phyloP scores from a whole-genome alignment of 1,284 basidiomycete species.

The Marasmius oreades region DNA sequence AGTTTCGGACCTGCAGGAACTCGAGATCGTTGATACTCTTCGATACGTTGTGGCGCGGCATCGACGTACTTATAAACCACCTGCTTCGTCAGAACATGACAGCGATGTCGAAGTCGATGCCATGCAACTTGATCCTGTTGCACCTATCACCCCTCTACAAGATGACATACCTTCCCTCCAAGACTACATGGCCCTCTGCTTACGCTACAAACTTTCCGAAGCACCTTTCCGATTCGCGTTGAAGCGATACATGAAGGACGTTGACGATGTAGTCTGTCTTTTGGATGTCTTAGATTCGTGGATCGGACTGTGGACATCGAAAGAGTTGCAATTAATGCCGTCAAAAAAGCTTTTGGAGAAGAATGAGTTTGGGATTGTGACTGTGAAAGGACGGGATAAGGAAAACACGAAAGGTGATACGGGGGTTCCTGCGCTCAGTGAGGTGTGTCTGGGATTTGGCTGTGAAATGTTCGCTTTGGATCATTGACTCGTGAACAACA shows the following conservation, averaged over 20 bases:
- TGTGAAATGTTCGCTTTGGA: neutral
- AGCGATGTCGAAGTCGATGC: conserved; percentile 25
- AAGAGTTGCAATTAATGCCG: conserved; percentile 31
- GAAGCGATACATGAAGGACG: conserved; percentile 47
- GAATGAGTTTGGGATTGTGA: conserved; percentile 37
- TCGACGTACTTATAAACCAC: conserved; percentile 20
- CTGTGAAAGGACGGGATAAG: conserved; percentile 37
- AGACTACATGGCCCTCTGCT: conserved; percentile 46
- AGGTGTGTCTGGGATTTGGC: conserved; percentile 33
- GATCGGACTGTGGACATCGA: conserved; percentile 39
- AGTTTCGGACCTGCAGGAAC: conserved; percentile 61
- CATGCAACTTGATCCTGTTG: conserved; percentile 55
- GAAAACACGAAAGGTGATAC: conserved; percentile 24
- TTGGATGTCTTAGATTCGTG: conserved; percentile 53
- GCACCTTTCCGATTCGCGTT: conserved; percentile 53
- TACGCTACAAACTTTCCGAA: conserved; percentile 51
- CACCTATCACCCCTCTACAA: conserved; percentile 19
- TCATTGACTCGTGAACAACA: neutral
- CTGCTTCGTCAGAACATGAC: neutral
- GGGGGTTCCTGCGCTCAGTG: conserved; percentile 45
- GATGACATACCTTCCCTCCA: conserved; percentile 39
- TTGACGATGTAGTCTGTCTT: conserved; percentile 48
- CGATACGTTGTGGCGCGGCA: conserved; percentile 37
- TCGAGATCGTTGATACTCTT: conserved; percentile 52
- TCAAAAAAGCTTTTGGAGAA: conserved; percentile 31